These are phyloP conservation scores for Hyphochytrium catenoides DNA, from an alignment of 352 stramenopile species.

Conservation along the genomic window DNA sequence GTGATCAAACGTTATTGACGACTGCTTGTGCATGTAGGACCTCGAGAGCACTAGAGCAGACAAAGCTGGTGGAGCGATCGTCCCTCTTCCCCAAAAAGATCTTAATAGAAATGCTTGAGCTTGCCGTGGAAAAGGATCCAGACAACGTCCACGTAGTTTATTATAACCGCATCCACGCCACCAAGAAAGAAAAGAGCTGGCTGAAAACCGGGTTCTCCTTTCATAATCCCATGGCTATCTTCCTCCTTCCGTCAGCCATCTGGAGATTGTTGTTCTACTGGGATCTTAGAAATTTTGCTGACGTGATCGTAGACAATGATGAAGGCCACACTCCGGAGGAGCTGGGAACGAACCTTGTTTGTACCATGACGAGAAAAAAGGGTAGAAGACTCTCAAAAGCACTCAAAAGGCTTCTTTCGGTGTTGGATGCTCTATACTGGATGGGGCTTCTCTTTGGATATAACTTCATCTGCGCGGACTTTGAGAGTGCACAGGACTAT, in stretches of 20 bases:
- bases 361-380: too few species aligned
- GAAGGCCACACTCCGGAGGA: background rate
- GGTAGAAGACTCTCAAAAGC: too few species aligned
- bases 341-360: too few species aligned
- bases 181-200: conserved; percentile 6
- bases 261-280: conserved; percentile 7
- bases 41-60: conserved; percentile 7
- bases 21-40: too few species aligned
- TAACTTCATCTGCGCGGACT: too few species aligned
- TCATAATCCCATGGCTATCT: background rate
- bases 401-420: too few species aligned
- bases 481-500: too few species aligned
- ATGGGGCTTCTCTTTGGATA: too few species aligned
- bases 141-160: conserved; percentile 9
- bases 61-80: conserved; percentile 6
- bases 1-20: too few species aligned
- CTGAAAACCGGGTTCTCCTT: conserved; percentile 6
- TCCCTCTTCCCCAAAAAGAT: conserved; percentile 9
- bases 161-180: conserved; percentile 7
- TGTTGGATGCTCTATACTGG: too few species aligned
- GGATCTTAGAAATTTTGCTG: conserved; percentile 7
- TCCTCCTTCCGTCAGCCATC: conserved; percentile 4
- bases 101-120: conserved; percentile 9
- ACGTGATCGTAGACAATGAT: conserved; percentile 8
- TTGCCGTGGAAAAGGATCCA: conserved; percentile 5